A percentile compares a stretch with the other conserved stretches of the same genome.
Evolutionary conservation across 148 eudicot species (phyloP).

Genomic region (Vaccinium myrtillus): DNA sequence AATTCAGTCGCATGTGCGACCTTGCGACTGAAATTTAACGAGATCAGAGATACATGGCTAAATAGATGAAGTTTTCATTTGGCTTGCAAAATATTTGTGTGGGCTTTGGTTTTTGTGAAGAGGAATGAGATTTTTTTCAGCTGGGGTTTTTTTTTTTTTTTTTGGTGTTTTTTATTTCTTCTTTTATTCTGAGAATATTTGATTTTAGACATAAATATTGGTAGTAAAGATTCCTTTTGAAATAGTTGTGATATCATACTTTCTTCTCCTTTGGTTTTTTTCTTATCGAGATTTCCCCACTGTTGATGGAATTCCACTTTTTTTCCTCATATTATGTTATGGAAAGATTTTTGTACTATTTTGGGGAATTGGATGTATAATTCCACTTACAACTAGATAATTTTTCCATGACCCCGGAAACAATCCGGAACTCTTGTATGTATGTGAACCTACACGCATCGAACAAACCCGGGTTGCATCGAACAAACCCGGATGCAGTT

Average conservation of each 20-base stretch:
- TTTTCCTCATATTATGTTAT: background rate
- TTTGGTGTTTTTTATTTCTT: background rate
- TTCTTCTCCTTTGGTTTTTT: background rate
- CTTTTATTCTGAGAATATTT: background rate
- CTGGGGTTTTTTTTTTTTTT: background rate
- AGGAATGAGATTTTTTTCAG: slow-evolving; percentile 11
- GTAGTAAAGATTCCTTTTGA: background rate
- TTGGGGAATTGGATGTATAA: background rate
- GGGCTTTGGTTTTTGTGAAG: slow-evolving; percentile 14
- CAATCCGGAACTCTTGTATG: too few species aligned
- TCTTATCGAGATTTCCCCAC: background rate
- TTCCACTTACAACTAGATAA: too few species aligned
- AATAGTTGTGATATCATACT: background rate
- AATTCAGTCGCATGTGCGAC: too few species aligned
- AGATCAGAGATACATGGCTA: background rate
- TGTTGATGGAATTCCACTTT: background rate
- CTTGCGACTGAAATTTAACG: background rate
- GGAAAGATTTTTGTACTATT: background rate
- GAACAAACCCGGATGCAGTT: too few species aligned
- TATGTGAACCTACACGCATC: too few species aligned
- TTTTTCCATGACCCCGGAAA: too few species aligned
- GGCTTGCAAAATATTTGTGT: background rate
- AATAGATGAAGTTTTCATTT: background rate
- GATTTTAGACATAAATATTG: background rate
- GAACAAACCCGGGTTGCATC: too few species aligned